phyloP scores from a whole-genome alignment of 2,329 filamentous ascomycete species.

The Leptographium galeiforme region DNA sequence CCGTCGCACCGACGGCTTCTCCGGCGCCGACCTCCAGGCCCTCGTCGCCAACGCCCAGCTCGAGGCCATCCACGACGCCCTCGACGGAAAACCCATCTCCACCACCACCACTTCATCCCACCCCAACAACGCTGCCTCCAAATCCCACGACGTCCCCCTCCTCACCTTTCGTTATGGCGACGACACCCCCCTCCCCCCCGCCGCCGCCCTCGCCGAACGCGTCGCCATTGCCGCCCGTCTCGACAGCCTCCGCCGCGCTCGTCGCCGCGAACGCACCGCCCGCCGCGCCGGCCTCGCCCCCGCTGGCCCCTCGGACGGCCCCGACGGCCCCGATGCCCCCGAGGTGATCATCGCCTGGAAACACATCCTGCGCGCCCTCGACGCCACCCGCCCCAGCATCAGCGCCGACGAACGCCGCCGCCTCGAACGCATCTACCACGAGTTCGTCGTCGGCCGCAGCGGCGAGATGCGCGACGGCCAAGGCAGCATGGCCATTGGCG shows the following conservation, averaged over 20 bases:
- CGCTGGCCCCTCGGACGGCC: constrained; percentile 8
- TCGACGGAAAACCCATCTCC: constrained; percentile 38
- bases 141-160: not conserved
- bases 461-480: constrained; percentile 94
- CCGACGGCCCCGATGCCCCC: constrained; percentile 14
- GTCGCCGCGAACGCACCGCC: constrained; percentile 43
- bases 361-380: constrained; percentile 67
- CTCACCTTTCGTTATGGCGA: constrained; percentile 73
- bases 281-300: constrained; percentile 11
- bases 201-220: constrained; percentile 54
- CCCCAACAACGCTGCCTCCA: not conserved
- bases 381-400: constrained; percentile 69
- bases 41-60: constrained; percentile 93
- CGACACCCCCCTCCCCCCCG: constrained; percentile 28
- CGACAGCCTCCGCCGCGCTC: constrained; percentile 59
- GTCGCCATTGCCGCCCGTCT: constrained; percentile 72
- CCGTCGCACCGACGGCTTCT: constrained; percentile 71
- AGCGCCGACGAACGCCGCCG: constrained; percentile 62
- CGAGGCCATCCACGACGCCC: constrained; percentile 88
- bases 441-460: constrained; percentile 86
- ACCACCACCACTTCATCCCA: not conserved
- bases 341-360: constrained; percentile 77
- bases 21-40: constrained; percentile 86
- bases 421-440: constrained; percentile 69
- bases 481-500: constrained; percentile 82